Percentiles rank a stretch among this genome's conserved stretches.
Conservation (phyloP, 192 early-diverging fungal species). For the Linderina pennispora region DNA sequence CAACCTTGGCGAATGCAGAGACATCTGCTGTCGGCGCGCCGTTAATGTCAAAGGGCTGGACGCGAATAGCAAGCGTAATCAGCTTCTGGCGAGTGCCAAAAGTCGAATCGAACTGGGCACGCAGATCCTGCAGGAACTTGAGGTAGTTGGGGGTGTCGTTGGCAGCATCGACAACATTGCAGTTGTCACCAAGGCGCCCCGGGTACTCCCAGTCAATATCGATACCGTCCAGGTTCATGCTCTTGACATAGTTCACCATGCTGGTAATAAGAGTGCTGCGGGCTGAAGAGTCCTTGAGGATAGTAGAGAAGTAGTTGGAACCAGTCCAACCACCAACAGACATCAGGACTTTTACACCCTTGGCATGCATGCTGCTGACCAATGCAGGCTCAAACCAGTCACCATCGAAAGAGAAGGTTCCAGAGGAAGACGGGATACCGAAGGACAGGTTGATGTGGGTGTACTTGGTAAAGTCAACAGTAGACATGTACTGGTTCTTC, state of each 20-base stretch:
- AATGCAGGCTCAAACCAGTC: slow-evolving; percentile 35
- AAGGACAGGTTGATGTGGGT: slow-evolving; percentile 62
- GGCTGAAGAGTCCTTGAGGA: slow-evolving; percentile 34
- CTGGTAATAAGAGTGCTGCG: slow-evolving; percentile 54
- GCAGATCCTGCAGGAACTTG: slow-evolving; percentile 53
- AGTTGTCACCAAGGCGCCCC: slow-evolving; percentile 53
- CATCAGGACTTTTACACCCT: slow-evolving; percentile 49
- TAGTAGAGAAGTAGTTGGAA: slow-evolving; percentile 56
- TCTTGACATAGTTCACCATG: slow-evolving; percentile 51
- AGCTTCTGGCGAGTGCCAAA: slow-evolving; percentile 31
- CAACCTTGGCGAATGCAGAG: slow-evolving; percentile 41
- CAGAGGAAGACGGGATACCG: slow-evolving; percentile 32
- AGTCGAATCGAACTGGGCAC: slow-evolving; percentile 39
- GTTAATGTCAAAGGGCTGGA: slow-evolving; percentile 42
- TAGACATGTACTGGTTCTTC: slow-evolving; percentile 3
- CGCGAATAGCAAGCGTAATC: slow-evolving; percentile 50
- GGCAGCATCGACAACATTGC: slow-evolving; percentile 47
- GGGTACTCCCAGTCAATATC: slow-evolving; percentile 60
- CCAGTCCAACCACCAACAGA: slow-evolving; percentile 69
- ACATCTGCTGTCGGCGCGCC: slow-evolving; percentile 35
- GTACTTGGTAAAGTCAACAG: slow-evolving; percentile 29
- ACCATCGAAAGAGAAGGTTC: slow-evolving; percentile 15
- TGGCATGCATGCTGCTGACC: slow-evolving; percentile 30
- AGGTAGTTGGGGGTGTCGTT: slow-evolving; percentile 62
- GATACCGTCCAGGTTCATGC: slow-evolving; percentile 50